These are phyloP conservation scores for Gossypium sturtianum DNA, from an alignment of 345 rosid species.

Conservation along the genomic window DNA sequence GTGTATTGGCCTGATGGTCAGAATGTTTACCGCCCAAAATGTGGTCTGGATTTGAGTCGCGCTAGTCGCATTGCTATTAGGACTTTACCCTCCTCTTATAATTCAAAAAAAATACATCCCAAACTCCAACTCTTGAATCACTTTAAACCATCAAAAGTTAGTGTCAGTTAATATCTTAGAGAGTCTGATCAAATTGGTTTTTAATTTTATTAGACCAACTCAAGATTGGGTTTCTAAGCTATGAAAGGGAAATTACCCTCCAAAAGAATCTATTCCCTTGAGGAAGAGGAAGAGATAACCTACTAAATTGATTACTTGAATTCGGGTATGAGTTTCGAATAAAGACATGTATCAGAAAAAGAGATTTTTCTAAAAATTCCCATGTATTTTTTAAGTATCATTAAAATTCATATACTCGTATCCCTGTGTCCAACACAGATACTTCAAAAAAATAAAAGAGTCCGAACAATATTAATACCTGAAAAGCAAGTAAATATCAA, in stretches of 20 bases:
- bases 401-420: not conserved
- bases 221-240: too few relatives aligned
- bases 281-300: not conserved
- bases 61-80: accelerated
- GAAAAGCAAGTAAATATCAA: too few relatives aligned
- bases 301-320: not conserved
- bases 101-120: too few relatives aligned
- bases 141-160: too few relatives aligned
- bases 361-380: not conserved
- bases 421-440: not conserved
- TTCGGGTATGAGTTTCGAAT: not conserved
- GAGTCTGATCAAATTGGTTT: too few relatives aligned
- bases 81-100: too few relatives aligned
- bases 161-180: too few relatives aligned
- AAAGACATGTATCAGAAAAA: not conserved
- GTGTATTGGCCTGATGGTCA: accelerated
- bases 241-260: too few relatives aligned
- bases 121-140: too few relatives aligned
- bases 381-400: too few relatives aligned
- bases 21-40: accelerated
- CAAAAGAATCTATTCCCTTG: not conserved
- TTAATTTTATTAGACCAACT: too few relatives aligned
- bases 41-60: accelerated
- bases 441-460: not conserved
- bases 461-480: too few relatives aligned